Evolutionary conservation across 2,329 filamentous ascomycete genomes (phyloP).

Genomic region (Hymenoscyphus linearis): DNA sequence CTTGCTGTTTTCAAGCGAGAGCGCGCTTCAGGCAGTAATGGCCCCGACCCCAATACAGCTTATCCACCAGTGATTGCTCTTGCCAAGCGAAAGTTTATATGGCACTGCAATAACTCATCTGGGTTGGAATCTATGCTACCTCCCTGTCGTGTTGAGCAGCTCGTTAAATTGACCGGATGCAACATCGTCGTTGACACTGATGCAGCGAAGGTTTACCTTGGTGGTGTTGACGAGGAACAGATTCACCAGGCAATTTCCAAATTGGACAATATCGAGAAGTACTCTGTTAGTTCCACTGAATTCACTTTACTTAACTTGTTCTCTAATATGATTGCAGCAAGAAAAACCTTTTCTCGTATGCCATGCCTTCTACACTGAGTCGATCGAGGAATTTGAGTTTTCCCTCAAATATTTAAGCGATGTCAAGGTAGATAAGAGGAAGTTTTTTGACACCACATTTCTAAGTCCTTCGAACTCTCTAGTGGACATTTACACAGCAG

Average conservation of each 20-base stretch:
- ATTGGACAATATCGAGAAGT: slow-evolving; percentile 24
- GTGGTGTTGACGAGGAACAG: slow-evolving; percentile 9
- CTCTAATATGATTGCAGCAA: not conserved
- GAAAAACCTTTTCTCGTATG: not conserved
- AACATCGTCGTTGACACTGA: slow-evolving; percentile 18
- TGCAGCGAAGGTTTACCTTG: slow-evolving; percentile 18
- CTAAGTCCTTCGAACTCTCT: slow-evolving; percentile 12
- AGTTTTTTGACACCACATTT: slow-evolving; percentile 25
- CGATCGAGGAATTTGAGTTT: slow-evolving; percentile 15
- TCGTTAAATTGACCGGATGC: slow-evolving; percentile 21
- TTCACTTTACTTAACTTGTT: not conserved
- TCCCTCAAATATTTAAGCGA: slow-evolving; percentile 17
- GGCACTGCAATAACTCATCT: slow-evolving; percentile 2
- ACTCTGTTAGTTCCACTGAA: slow-evolving; percentile 17
- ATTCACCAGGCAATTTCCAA: slow-evolving; percentile 19
- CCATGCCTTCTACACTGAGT: slow-evolving; percentile 27
- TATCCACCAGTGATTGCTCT: slow-evolving; percentile 8
- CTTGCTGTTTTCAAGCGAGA: slow-evolving; percentile 12
- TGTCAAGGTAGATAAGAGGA: slow-evolving; percentile 15
- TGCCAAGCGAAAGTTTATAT: slow-evolving; percentile 10
- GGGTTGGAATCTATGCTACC: slow-evolving; percentile 15
- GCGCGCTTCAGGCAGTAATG: not conserved
- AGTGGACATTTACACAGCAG: slow-evolving; percentile 13
- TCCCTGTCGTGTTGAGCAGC: slow-evolving; percentile 6
- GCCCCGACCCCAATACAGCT: not conserved